Base-by-base conservation (phyloP, 306 rosid species). In the Hylodesmum podocarpum region DNA sequence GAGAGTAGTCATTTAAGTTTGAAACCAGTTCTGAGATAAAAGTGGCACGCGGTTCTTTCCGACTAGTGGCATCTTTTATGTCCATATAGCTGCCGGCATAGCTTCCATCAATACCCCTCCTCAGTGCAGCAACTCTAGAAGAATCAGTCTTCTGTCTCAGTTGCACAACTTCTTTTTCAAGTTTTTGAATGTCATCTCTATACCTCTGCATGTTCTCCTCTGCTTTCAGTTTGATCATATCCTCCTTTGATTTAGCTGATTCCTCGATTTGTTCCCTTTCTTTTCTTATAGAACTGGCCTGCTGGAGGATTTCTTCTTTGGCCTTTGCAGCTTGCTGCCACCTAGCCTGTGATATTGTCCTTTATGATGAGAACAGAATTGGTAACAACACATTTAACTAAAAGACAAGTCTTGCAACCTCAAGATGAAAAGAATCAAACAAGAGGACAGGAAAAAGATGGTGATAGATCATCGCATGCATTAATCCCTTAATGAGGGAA, bases 121-220 rank as follows among this genome's bases (percentile, higher is more conserved):
- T 86, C 33, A 95, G 89, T 6, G 98, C 98, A 58, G 98, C 98
- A 39, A 95, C 92, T 80, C 87, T 92, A 1, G 88, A 85, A 68
- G 97, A 92, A 80, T 92, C 97, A 0, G 87, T 78, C 84, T 92
- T 89, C 80, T 70, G 91, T 82, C 96, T 86, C 88, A 92, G 62
- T 43, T 85, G 88, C 18, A 92, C 86, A 63, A 92, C 88, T 86
- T 95, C 96, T 66, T 92, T 89, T 68, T 95, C 91, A 10, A 90
- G 95, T 76, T 85, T 89, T 71, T 63, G 92, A 70, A 95, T 92
- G 65, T 90, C 96, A 47, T 88, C 91, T 81, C 78, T 88, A 86
- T 81, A 83, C 74, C 90, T 88, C 57, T 68, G 84, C 63, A 92
- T 84, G 76, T 86, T 87, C 59, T 63, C 85, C 67, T 89, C 93